Base-by-base conservation (phyloP, 2,329 filamentous ascomycete genomes). In the Penicillium digitatum region DNA sequence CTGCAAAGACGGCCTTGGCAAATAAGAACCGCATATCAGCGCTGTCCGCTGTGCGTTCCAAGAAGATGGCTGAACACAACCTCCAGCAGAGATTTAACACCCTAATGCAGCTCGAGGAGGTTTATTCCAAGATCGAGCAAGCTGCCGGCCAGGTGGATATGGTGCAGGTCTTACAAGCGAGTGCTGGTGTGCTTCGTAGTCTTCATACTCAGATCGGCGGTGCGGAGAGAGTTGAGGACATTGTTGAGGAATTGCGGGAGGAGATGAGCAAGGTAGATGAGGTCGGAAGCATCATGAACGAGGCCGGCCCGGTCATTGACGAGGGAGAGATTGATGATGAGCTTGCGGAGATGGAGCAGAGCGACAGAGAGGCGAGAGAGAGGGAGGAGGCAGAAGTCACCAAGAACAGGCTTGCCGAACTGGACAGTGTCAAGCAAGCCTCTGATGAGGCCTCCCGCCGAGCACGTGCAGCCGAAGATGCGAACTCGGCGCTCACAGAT, bases 311-410 rank as follows among this genome's bases (percentile, higher is more conserved):
- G 51, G 72, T 68, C 59, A 78, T 95, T 31, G 90, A 96, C 70
- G 92, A 96, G 67, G 81, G 69, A 20, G 92, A 95, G 70, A 84
- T 97, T 52, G 91, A 96, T 63, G 88, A 93, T 57, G 93, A 96
- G 76, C 80, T 97, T 44, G 87, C 88, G 62, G 86, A 81, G 3
- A 77, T 99, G 76, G 86, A 92, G 73, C 77, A 77, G 66, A 81
- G 82, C 67, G 79, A 83, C 54, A 69, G 66, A 56, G 69, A 79
- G 65, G 77, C 76, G 46, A 70, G 66, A 51, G 76, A 79, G 59
- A 72, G 78, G 61, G 73, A 80, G 56, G 77, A 79, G 38, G 81
- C 81, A 52, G 69, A 73, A 49, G 76, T 78, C 63, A 80, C 77
- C 45, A 71, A 74, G 58, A 71, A 67, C 55, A 75, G 71, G 58